Percentiles rank a stretch among this genome's conserved stretches.
Conservation (phyloP, 2,329 filamentous ascomycete genomes). For the Cladosporium oxysporum region DNA sequence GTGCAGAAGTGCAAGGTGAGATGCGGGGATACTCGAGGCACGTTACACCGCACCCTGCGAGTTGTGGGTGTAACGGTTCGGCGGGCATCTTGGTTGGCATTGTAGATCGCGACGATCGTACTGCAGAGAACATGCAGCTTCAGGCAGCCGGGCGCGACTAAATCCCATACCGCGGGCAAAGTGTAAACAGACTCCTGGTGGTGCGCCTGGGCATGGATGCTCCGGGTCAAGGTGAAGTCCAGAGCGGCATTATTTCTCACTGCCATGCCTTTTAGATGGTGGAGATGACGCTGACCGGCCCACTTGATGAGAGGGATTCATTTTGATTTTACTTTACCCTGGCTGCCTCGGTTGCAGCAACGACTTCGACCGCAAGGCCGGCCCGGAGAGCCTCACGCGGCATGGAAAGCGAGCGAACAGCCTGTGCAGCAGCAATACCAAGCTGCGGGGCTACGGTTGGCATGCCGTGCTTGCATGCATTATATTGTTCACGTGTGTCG, state of each 20-base stretch:
- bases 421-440: neutral
- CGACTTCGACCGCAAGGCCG: neutral
- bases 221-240: neutral
- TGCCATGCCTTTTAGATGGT: neutral
- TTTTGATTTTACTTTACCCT: neutral
- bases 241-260: neutral
- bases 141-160: neutral
- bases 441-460: conserved; percentile 9
- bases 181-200: neutral
- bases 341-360: conserved; percentile 8
- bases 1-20: neutral
- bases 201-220: neutral
- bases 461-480: neutral
- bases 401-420: neutral
- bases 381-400: conserved; percentile 8
- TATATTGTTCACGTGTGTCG: neutral
- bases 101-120: conserved; percentile 3
- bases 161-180: neutral
- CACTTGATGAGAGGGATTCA: neutral
- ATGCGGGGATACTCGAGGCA: conserved; percentile 11
- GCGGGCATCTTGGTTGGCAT: conserved; percentile 5
- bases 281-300: conserved; percentile 7
- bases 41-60: conserved; percentile 14
- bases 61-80: conserved; percentile 1
- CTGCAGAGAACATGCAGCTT: conserved; percentile 6